Evolutionary conservation across 129 eudicot species (phyloP).

Genomic region (Pseudognaphalium luteoalbum): DNA sequence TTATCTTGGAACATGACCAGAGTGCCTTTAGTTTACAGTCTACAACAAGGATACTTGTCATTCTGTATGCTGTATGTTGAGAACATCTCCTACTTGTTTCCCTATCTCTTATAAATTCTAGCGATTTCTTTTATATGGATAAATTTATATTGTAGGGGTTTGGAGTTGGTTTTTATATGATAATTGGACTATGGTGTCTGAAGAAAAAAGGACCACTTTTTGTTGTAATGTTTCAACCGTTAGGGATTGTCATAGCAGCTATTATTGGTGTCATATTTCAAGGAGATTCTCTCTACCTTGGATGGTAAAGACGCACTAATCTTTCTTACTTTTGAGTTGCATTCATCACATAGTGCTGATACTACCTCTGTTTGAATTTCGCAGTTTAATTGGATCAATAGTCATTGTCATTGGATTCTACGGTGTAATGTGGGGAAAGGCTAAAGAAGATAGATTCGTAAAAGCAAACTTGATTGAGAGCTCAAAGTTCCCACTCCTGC

Average conservation of each 20-base stretch:
- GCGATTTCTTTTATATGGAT: not conserved
- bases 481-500: conserved; percentile 42
- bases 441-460: conserved; percentile 43
- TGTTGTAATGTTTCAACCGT: conserved; percentile 57
- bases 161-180: conserved; percentile 52
- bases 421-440: conserved; percentile 62
- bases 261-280: conserved; percentile 40
- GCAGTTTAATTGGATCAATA: not conserved
- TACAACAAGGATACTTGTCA: conserved; percentile 18
- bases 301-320: conserved; percentile 41
- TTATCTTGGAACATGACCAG: conserved; percentile 18
- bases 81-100: not conserved
- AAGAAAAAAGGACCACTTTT: conserved; percentile 60
- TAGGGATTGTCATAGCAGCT: conserved; percentile 58
- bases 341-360: not conserved
- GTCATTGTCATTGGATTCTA: conserved; percentile 54
- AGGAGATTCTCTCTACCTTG: conserved; percentile 53
- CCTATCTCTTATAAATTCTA: not conserved
- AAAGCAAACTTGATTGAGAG: conserved; percentile 19
- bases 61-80: conserved; percentile 23
- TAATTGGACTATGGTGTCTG: conserved; percentile 53
- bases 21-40: conserved; percentile 21
- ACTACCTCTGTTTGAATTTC: not conserved
- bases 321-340: not conserved
- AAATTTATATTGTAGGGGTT: conserved; percentile 44